Percentiles rank a stretch among this genome's conserved stretches.
Evolutionary conservation across 2,329 filamentous ascomycete species (phyloP).

Genomic region (Daldinia eschscholtzii): DNA sequence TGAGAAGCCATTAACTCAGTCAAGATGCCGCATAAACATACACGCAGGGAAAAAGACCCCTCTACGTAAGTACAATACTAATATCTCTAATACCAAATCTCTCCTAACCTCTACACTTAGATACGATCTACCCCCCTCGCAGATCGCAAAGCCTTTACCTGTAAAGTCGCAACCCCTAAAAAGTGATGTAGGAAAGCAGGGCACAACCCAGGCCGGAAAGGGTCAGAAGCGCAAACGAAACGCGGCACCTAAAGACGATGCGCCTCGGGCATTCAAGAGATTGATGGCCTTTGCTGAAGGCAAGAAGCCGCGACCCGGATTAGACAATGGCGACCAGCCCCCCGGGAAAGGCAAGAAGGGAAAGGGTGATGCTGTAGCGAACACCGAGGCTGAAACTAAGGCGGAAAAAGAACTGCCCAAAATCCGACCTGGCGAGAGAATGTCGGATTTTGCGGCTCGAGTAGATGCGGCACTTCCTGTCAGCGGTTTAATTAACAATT

Average conservation of each 20-base stretch:
- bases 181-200: slow-evolving; percentile 52
- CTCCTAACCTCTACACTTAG: slow-evolving; percentile 51
- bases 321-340: slow-evolving; percentile 76
- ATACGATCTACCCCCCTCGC: slow-evolving; percentile 64
- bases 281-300: slow-evolving; percentile 80
- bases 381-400: slow-evolving; percentile 38
- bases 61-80: slow-evolving; percentile 58
- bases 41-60: slow-evolving; percentile 70
- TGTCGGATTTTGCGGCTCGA: slow-evolving; percentile 83
- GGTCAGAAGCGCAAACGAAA: slow-evolving; percentile 64
- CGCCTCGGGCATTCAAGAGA: slow-evolving; percentile 86
- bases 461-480: slow-evolving; percentile 89
- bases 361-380: slow-evolving; percentile 40
- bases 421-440: slow-evolving; percentile 85
- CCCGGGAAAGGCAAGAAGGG: slow-evolving; percentile 52
- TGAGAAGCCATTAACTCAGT: not conserved
- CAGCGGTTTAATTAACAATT: slow-evolving; percentile 74
- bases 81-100: slow-evolving; percentile 37
- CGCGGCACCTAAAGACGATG: slow-evolving; percentile 74
- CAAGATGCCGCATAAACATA: slow-evolving; percentile 90
- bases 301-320: slow-evolving; percentile 71
- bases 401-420: slow-evolving; percentile 63
- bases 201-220: slow-evolving; percentile 54
- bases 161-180: slow-evolving; percentile 55
- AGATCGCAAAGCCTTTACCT: slow-evolving; percentile 65